phyloP scores from a whole-genome alignment of 164 flowering plant genomes.

The Stephania japonica region DNA sequence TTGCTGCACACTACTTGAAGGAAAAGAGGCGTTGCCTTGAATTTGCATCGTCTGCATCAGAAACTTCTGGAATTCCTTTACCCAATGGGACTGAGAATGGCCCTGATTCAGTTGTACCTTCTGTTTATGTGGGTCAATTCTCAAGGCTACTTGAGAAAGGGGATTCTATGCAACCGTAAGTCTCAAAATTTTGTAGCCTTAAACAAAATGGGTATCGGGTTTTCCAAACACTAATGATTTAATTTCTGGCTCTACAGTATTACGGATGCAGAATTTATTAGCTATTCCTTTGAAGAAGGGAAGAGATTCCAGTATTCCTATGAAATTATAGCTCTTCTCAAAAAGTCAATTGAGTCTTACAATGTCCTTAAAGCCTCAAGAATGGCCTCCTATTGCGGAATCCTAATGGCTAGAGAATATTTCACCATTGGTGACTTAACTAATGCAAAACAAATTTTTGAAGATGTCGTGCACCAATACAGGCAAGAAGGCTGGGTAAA shows the following conservation, averaged over 20 bases:
- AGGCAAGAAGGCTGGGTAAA: conserved; percentile 88
- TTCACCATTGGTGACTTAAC: conserved; percentile 45
- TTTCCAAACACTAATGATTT: conserved; percentile 12
- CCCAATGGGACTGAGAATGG: conserved; percentile 37
- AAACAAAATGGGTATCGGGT: conserved; percentile 2
- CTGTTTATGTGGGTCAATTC: conserved; percentile 84
- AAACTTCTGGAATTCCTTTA: conserved; percentile 18
- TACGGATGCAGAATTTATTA: conserved; percentile 73
- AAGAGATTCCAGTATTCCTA: conserved; percentile 80
- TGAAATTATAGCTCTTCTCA: conserved; percentile 87
- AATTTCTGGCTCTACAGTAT: conserved; percentile 48
- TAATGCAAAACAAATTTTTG: conserved; percentile 67
- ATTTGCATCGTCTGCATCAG: conserved; percentile 51
- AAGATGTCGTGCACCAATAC: conserved; percentile 50
- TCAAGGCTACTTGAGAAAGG: conserved; percentile 65
- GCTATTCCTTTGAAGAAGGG: conserved; percentile 64
- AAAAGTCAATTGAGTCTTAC: conserved; percentile 65
- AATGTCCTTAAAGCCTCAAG: conserved; percentile 47
- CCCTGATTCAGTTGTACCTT: conserved; percentile 70
- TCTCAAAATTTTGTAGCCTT: conserved; percentile 6
- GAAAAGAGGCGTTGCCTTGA: conserved; percentile 71
- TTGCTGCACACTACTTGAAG: conserved; percentile 75
- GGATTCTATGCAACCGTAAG: conserved; percentile 69
- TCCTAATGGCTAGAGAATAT: conserved; percentile 75
- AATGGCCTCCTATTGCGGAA: conserved; percentile 64